phyloP scores from a whole-genome alignment of 495 filamentous ascomycete genomes.

The Staphylotrichum longicolle region DNA sequence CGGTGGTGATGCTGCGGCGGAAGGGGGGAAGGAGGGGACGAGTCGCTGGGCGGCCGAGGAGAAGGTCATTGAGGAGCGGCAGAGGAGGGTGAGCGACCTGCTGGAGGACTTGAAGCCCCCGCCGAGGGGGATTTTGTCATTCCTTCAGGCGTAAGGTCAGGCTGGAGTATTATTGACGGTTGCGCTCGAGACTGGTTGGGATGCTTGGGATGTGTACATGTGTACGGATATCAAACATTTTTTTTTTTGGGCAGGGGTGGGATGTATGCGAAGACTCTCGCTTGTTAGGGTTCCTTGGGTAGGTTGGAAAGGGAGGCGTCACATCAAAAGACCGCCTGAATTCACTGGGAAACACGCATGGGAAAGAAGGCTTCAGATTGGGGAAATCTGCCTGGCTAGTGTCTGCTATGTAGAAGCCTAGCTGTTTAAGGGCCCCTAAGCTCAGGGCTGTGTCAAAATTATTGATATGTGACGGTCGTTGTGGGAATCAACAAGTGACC shows the following conservation, averaged over 20 bases:
- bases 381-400: not conserved
- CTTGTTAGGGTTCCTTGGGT: too few relatives aligned
- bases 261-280: too few relatives aligned
- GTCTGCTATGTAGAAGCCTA: not conserved
- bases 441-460: not conserved
- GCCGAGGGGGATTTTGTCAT: constrained; percentile 34
- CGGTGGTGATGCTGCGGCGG: constrained; percentile 3
- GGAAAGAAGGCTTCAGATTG: constrained; percentile 1
- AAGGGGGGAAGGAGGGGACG: constrained; percentile 22
- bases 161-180: too few relatives aligned
- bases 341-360: not conserved
- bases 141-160: constrained; percentile 28
- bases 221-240: too few relatives aligned
- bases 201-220: too few relatives aligned
- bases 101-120: constrained; percentile 47
- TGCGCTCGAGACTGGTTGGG: too few relatives aligned
- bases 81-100: constrained; percentile 43
- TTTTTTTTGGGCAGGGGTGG: too few relatives aligned
- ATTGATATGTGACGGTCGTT: too few relatives aligned
- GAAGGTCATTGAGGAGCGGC: constrained; percentile 50
- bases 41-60: constrained; percentile 53
- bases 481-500: too few relatives aligned
- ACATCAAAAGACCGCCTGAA: not conserved
- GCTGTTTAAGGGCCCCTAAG: not conserved
- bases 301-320: not conserved